Base-by-base conservation (phyloP, 441 rosid genomes). In the Jatropha multifida region DNA sequence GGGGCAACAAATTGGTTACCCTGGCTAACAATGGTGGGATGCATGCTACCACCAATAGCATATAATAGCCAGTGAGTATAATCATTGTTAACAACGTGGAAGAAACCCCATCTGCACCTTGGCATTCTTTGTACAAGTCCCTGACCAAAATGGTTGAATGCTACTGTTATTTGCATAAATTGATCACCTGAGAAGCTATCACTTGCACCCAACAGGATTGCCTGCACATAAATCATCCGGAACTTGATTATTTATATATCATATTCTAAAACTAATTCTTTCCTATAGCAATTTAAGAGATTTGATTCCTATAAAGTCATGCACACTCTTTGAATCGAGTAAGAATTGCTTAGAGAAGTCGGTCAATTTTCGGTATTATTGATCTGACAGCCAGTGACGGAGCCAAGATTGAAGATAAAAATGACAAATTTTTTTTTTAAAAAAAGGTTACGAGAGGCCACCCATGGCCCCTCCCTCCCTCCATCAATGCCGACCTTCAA, bases 101-200 rank as follows among this genome's bases (percentile, higher is more conserved):
- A 81, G 81, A 89, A 90, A 48, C 88, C 97, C 86, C 90, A 88
- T 56, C 97, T 84, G 77, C 87, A 71, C 76, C 97, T 88, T 0
- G 98, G 98, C 98, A 94, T 94, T 76, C 98, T 90, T 81, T 94
- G 98, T 7, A 89, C 85, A 54, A 94, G 75, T 63, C 95, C 97
- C 63, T 86, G 82, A 0, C 94, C 98, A 46, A 94, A 94, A 82
- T 88, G 98, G 82, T 94, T 94, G 86, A 86, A 94, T 8, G 98
- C 96, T 12, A 92, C 77, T 0, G 98, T 94, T 11, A 92, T 88
- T 80, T 94, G 98, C 98, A 94, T 88, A 8, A 69, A 71, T 74
- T 79, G 72, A 80, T 94, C 98, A 0, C 55, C 71, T 0, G 69
- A 13, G 82, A 65, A 89, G 51, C 38, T 1, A 12, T 90, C 82